Conservation (phyloP, 192 early-diverging fungal species). For the Backusella psychrophila region DNA sequence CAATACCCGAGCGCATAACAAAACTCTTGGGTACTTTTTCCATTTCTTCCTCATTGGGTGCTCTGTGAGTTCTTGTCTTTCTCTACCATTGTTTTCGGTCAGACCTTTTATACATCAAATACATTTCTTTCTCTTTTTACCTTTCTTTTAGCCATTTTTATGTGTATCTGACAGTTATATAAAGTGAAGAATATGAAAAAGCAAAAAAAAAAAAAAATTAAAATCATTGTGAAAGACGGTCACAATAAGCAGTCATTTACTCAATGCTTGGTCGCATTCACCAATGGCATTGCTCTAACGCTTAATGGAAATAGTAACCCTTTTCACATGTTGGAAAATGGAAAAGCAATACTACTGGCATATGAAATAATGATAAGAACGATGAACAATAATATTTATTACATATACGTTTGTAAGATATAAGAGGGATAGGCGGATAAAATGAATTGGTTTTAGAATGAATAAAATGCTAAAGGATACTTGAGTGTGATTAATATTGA, state of each 20-base stretch:
- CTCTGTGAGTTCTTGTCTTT: constrained; percentile 39
- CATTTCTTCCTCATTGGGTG: constrained; percentile 44
- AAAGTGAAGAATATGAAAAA: neutral
- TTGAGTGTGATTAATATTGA: neutral
- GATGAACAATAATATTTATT: neutral
- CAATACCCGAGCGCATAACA: constrained; percentile 87
- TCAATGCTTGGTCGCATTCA: no score
- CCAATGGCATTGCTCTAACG: no score
- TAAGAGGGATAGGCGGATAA: neutral
- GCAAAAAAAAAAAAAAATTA: neutral
- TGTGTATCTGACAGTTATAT: neutral
- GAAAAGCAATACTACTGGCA: neutral
- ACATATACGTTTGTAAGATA: neutral
- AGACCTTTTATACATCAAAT: neutral
- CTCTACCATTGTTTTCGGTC: constrained; percentile 16
- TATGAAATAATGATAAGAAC: neutral
- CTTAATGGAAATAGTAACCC: no score
- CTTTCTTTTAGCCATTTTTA: constrained; percentile 16
- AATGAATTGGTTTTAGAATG: neutral
- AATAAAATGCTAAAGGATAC: neutral
- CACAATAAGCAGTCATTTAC: neutral
- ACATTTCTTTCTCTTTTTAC: neutral
- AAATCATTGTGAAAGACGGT: neutral
- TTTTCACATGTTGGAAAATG: neutral
- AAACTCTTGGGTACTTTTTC: constrained; percentile 78